phyloP scores from a whole-genome alignment of 2,329 filamentous ascomycete genomes.

The Phaeosphaeria sp. region DNA sequence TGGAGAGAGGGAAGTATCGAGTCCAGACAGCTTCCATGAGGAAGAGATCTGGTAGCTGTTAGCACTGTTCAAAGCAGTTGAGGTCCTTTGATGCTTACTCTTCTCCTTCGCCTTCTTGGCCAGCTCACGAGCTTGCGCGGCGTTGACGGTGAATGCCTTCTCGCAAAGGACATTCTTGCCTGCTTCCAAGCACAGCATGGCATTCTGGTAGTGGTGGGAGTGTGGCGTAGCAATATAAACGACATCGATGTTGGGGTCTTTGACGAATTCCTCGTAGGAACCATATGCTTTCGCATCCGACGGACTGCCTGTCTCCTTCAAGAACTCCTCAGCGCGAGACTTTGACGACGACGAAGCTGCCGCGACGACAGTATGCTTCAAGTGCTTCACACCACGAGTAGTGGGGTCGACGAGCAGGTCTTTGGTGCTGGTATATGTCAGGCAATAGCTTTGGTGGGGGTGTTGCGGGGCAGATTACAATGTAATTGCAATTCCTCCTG shows the following conservation, averaged over 20 bases:
- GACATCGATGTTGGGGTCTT: slow-evolving; percentile 80
- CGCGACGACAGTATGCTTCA: slow-evolving; percentile 78
- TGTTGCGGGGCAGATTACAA: slow-evolving; percentile 41
- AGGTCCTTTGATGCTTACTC: no score
- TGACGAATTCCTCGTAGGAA: slow-evolving; percentile 81
- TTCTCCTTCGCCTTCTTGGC: slow-evolving; percentile 75
- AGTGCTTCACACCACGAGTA: slow-evolving; percentile 71
- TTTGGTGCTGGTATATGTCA: slow-evolving; percentile 55
- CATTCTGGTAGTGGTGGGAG: slow-evolving; percentile 92
- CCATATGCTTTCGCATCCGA: slow-evolving; percentile 74
- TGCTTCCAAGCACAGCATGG: slow-evolving; percentile 80
- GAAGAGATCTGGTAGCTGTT: no score
- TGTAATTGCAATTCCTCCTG: slow-evolving; percentile 56
- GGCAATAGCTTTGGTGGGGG: slow-evolving; percentile 12
- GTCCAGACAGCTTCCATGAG: slow-evolving; percentile 78
- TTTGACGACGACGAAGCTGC: slow-evolving; percentile 79
- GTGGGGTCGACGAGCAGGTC: slow-evolving; percentile 79
- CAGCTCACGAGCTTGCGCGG: slow-evolving; percentile 75
- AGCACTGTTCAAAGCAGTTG: no score
- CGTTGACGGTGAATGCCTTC: slow-evolving; percentile 88
- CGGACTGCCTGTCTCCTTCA: slow-evolving; percentile 73
- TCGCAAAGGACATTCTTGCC: slow-evolving; percentile 91
- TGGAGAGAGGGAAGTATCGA: slow-evolving; percentile 82
- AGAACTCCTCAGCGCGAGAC: slow-evolving; percentile 73
- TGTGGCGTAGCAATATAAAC: slow-evolving; percentile 90